Evolutionary conservation across 352 stramenopile species (phyloP).

Genomic region (Phytophthora citrophthora): DNA sequence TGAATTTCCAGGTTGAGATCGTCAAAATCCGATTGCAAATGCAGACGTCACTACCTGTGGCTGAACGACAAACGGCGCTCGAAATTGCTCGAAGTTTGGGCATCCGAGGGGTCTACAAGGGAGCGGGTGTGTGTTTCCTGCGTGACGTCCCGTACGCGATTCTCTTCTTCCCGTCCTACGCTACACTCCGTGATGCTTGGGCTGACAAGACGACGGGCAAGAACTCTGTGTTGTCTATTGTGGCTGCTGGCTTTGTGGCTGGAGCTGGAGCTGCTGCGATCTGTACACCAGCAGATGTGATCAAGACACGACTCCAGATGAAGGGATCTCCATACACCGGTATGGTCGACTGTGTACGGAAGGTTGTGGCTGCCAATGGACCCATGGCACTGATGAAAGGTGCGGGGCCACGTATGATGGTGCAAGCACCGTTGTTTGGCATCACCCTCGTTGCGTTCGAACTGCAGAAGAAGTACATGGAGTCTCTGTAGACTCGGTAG

Average conservation of each 20-base stretch:
- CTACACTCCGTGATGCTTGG: slow-evolving; percentile 57
- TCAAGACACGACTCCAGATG: slow-evolving; percentile 91
- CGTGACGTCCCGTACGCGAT: slow-evolving; percentile 93
- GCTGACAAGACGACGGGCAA: slow-evolving; percentile 55
- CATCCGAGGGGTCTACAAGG: slow-evolving; percentile 87
- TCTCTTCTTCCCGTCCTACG: slow-evolving; percentile 94
- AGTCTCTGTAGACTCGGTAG: slow-evolving; percentile 44
- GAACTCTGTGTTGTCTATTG: slow-evolving; percentile 61
- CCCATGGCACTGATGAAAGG: slow-evolving; percentile 89
- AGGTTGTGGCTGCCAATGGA: slow-evolving; percentile 81
- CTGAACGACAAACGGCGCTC: slow-evolving; percentile 59
- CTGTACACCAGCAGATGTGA: slow-evolving; percentile 80
- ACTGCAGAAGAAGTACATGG: slow-evolving; percentile 91
- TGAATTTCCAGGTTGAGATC: slow-evolving; percentile 77
- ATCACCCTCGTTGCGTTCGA: slow-evolving; percentile 89
- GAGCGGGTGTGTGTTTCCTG: slow-evolving; percentile 86
- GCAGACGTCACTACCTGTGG: slow-evolving; percentile 70
- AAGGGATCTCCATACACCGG: slow-evolving; percentile 80
- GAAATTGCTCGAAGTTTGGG: slow-evolving; percentile 78
- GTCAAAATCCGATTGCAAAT: slow-evolving; percentile 93
- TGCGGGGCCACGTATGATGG: slow-evolving; percentile 84
- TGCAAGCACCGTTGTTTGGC: slow-evolving; percentile 85
- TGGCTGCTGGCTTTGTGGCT: slow-evolving; percentile 66
- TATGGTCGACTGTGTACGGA: slow-evolving; percentile 83
- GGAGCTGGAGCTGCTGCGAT: slow-evolving; percentile 69